A percentile compares a stretch with the other conserved stretches of the same genome.
Conservation (phyloP, 2,329 filamentous ascomycete species). For the Fusarium compactum region DNA sequence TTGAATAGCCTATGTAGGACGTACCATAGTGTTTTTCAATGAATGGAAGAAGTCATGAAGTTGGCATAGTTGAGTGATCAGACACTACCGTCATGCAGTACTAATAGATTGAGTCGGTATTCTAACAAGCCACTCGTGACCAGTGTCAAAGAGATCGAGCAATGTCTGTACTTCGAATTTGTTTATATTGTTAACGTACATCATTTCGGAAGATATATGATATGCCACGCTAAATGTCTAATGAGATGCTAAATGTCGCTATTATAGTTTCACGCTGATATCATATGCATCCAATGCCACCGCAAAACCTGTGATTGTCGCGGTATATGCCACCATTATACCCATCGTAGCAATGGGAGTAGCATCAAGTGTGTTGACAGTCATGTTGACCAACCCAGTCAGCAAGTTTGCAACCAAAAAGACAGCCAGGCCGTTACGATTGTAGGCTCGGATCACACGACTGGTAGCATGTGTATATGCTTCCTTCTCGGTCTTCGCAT, state of each 20-base stretch:
- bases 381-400: constrained; percentile 91
- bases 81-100: background rate
- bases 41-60: background rate
- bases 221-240: background rate
- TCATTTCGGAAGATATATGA: background rate
- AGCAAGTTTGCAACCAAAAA: constrained; percentile 91
- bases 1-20: background rate
- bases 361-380: constrained; percentile 82
- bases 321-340: constrained; percentile 80
- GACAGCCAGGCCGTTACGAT: constrained; percentile 86
- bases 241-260: constrained; percentile 6
- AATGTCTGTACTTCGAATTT: too few relatives aligned
- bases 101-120: background rate
- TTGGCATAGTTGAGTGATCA: background rate
- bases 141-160: background rate
- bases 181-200: background rate
- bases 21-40: background rate
- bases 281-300: constrained; percentile 73
- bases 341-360: constrained; percentile 74
- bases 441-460: constrained; percentile 83
- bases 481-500: constrained; percentile 69
- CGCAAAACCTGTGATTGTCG: constrained; percentile 74
- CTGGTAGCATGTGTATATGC: constrained; percentile 80
- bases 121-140: background rate
- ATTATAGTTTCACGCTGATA: constrained; percentile 76